Base-by-base conservation (phyloP, 805 yeast species). In the Candida golubevii region DNA sequence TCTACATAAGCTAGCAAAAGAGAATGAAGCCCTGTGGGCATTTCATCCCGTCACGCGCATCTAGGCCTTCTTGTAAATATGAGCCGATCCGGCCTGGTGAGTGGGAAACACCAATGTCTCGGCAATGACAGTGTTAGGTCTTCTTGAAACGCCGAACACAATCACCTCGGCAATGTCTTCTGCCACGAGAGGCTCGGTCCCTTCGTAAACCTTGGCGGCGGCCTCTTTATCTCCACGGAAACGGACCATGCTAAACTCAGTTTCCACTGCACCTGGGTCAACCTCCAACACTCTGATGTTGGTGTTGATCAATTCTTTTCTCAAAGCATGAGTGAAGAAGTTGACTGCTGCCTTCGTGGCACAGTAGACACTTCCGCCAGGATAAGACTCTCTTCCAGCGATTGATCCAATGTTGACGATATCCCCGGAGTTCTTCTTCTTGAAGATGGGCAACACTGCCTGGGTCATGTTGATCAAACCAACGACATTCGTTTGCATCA, bases 201-300 rank as follows among this genome's bases (percentile, higher is more conserved):
- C 71, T 40, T 57, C 58, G 48, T 67, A 68, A 13, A 65, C 69
- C 27, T 56, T 57, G 30, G 63, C 59, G 23, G 72, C 71, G 11
- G 54, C 49, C 7, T 53, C 51, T 38, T 50, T 38, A 45, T 67
- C 71, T 30, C 72, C 72, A 27, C 59, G 47, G 50, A 56, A 61
- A 40, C 73, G 58, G 33, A 67, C 69, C 33, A 61, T 44, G 14
- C 67, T 61, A 43, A 68, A 68, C 51, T 68, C 73, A 26, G 73
- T 67, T 46, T 59, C 60, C 4, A 68, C 73, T 10, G 69, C 69
- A 45, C 73, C 73, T 1, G 72, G 72, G 46, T 64, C 69, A 18
- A 67, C 66, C 54, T 67, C 72, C 50, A 67, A 45, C 12, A 68
- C 69, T 44, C 73, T 57, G 39, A 68, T 64, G 15, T 51, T 55